Base-by-base conservation (phyloP, 2,329 filamentous ascomycete genomes). In the Didymella glomerata region DNA sequence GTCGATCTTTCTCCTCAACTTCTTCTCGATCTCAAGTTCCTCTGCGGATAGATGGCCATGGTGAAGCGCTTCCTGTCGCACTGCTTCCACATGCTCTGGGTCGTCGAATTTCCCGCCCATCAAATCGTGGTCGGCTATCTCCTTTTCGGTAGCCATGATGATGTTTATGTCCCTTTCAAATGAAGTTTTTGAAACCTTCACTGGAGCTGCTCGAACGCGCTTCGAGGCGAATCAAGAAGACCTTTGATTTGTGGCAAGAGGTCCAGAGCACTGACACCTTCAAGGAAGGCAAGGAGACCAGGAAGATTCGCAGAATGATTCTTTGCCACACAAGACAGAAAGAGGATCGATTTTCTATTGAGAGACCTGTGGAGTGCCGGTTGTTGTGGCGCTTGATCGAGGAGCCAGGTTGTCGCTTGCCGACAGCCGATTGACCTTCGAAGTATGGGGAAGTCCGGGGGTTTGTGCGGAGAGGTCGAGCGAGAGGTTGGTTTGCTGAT, bases 1-100 rank as follows among this genome's bases (percentile, higher is more conserved):
- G 38, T 75, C 69, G n/a, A 75, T 70, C 44, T 74, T 73, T 4
- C 69, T 63, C 25, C 68, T 61, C 20, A 75, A 60, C 27, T 69
- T 69, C 59, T 72, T 73, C 47, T 71, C 68, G 11, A 80, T 63
- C 14, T 57, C 54, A 44, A 66, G 48, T 48, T 71, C 69, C 36
- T 69, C 67, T 3, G 60, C 58, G 2, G 60, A 61, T 10, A 71
- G 53, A 27, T 60, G 40, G 16, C 61, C 63, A 64, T 67, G 66
- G 34, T 66, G 65, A 13, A 62, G 8, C 7, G 54, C 42, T 36
- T 65, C 64, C 20, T 60, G 42, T 13, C 55, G 63, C 20, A 41
- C 58, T 14, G 52, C 48, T 40, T 63, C 63, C 4, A 54, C 18
- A 49, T 68, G 68, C 48, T 64, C 60, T 4, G 53, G 58, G 56